Base-by-base conservation (phyloP, 176 grass and related monocot species). In the Oryza glaberrima region DNA sequence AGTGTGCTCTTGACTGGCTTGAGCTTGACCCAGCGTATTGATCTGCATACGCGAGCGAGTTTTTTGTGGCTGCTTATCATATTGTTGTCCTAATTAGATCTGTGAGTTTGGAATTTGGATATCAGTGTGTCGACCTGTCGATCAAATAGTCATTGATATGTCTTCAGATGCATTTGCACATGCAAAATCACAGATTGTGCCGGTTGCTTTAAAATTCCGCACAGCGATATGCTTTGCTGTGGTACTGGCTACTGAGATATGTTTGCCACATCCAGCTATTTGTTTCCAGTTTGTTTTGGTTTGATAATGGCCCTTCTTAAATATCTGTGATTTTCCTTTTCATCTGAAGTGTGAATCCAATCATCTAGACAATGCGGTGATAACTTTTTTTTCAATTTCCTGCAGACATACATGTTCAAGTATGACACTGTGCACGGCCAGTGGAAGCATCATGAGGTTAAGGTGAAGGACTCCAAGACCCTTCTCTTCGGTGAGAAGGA, bases 351-450 rank as follows among this genome's bases (percentile, higher is more conserved):
- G 19, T 60, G 7, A 6, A 63, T 63, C 58, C 20, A 63, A 63
- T 22, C 58, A 63, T 22, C 58, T 23, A 23, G 58, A 23, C 58
- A 3, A 63, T 23, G 8, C 0, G n/a, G 6, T 15, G 25, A 36
- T 47, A 38, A 30, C 76, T 64, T 28, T 9, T 28, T 5, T 26
- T 32, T 26, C 13, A 6, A 20, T 56, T 66, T 68, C 47, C 23
- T 76, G 46, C 46, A 90, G 88, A 93, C 91, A 20, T 93, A 93
- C 85, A 93, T 93, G 91, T 93, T 93, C 67, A 93, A 93, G 71
- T 93, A 93, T 67, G 91, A 93, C 38, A 88, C 91, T 4, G 88
- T 93, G 16, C 91, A 93, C 17, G 91, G 91, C 17, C 34, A 80
- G 5, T 93, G 84, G 84, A 93, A 90, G 85, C 87, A 93, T 49